Evolutionary conservation across 495 filamentous ascomycete species (phyloP).

Genomic region (Aspergillus egyptiacus): DNA sequence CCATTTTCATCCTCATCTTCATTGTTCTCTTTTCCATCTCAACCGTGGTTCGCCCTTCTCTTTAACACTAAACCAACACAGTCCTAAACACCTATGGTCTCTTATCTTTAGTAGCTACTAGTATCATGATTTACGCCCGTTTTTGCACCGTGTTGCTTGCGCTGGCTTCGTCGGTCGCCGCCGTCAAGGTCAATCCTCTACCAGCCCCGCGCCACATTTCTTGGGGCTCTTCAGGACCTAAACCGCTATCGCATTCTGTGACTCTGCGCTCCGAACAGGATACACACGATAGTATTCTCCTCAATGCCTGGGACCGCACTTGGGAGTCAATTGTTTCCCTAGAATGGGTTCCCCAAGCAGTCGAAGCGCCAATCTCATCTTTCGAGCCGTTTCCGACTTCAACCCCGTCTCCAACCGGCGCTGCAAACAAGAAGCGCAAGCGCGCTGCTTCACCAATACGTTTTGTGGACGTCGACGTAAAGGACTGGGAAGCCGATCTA

Average conservation of each 20-base stretch:
- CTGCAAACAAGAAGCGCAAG: slow-evolving; percentile 36
- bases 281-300: slow-evolving; percentile 27
- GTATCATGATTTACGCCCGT: slow-evolving; percentile 29
- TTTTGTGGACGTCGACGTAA: slow-evolving; percentile 36
- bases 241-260: slow-evolving; percentile 25
- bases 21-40: slow-evolving; percentile 1
- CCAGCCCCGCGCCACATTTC: slow-evolving; percentile 49
- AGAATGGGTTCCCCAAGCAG: slow-evolving; percentile 49
- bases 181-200: slow-evolving; percentile 49
- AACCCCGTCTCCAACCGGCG: slow-evolving; percentile 21
- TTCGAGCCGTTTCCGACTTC: slow-evolving; percentile 44
- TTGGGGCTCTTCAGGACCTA: slow-evolving; percentile 49
- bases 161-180: slow-evolving; percentile 26
- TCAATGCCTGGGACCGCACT: slow-evolving; percentile 43
- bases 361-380: slow-evolving; percentile 41
- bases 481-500: slow-evolving; percentile 36
- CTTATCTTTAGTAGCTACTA: not conserved
- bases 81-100: not conserved
- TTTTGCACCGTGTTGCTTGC: slow-evolving; percentile 23
- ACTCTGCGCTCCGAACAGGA: slow-evolving; percentile 19
- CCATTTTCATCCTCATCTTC: not conserved
- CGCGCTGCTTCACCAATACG: slow-evolving; percentile 25
- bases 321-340: slow-evolving; percentile 40
- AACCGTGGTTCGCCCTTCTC: too few species aligned
- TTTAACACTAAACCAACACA: not conserved